Base-by-base conservation (phyloP, 331 rosid species). In the Rosa hybrid region DNA sequence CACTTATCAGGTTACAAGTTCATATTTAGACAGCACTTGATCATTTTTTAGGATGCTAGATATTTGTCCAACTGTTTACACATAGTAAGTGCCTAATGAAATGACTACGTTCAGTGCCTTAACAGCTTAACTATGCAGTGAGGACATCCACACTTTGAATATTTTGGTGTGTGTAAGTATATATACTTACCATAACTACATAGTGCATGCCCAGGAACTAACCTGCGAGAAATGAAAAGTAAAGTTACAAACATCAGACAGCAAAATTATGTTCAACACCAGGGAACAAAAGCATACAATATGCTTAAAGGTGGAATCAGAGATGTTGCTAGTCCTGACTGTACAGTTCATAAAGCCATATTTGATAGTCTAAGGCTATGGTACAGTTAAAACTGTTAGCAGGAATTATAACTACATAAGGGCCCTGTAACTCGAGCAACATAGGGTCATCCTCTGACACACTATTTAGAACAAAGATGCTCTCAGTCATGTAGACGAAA, bases 141-240 rank as follows among this genome's bases (percentile, higher is more conserved):
- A 27, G 20, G 18, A 62, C 39, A 62, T 62, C 18, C 3, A 8
- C 45, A 13, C 41, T 6, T 7, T 1, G 3, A 34, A 38, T 1
- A 67, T 3, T 16, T 18, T 68, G 27, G 50, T 41, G 27, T 18
- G 5, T 68, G 30, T 13, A 53, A 38, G 48, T 10, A 23, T 53
- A 21, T 71, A 8, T 70, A 54, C 87, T 81, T 79, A 93, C 99
- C 99, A 51, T 86, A 95, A 89, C 99, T 91, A 80, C 85, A 90
- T 86, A 84, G 98, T 49, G 91, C 94, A 50, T 80, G 89, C 68
- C 98, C 99, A 4, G 97, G 94, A 81, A 93, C 89, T 75, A 95
- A 90, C 86, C 99, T 95, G 92, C 86, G 53, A 84, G 44, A 57
- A 74, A 78, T 63, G 78, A 84, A 84, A 72, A 44, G 57, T n/a